Conservation (phyloP, 1,284 basidiomycete species). For the Ustilago bromivora region DNA sequence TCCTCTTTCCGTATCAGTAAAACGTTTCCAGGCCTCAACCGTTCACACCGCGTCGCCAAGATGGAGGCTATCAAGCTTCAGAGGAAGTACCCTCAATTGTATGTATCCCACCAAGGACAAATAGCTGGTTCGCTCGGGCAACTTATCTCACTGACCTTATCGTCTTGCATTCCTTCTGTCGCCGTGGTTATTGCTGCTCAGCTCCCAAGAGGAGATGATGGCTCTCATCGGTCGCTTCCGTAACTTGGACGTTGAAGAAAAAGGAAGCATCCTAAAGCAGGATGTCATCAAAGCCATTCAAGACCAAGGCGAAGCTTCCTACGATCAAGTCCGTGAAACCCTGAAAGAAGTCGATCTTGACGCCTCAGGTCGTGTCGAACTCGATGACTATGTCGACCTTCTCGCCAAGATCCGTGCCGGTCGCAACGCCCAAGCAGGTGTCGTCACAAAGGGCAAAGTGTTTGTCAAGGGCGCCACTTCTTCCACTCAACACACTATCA, state of each 20-base stretch:
- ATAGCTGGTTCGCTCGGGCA: not conserved
- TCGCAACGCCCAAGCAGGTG: constrained; percentile 71
- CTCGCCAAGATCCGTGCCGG: constrained; percentile 80
- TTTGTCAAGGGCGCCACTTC: constrained; percentile 94
- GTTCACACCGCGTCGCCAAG: constrained; percentile 14
- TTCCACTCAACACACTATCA: constrained; percentile 96
- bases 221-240: constrained; percentile 64
- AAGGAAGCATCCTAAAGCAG: constrained; percentile 64
- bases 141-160: not conserved
- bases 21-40: not conserved
- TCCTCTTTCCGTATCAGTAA: not conserved
- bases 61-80: constrained; percentile 89
- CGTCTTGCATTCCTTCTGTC: not conserved
- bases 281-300: constrained; percentile 66
- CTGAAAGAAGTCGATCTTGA: constrained; percentile 95
- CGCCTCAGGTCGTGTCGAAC: constrained; percentile 92
- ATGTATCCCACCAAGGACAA: not conserved
- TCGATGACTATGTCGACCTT: constrained; percentile 98
- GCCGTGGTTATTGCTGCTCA: not conserved
- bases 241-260: constrained; percentile 66
- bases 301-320: constrained; percentile 61
- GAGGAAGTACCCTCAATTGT: constrained; percentile 91
- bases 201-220: constrained; percentile 70
- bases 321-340: constrained; percentile 74
- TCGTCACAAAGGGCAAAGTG: constrained; percentile 80